Conservation (phyloP, 2,329 filamentous ascomycete species). For the Metarhizium rileyi region DNA sequence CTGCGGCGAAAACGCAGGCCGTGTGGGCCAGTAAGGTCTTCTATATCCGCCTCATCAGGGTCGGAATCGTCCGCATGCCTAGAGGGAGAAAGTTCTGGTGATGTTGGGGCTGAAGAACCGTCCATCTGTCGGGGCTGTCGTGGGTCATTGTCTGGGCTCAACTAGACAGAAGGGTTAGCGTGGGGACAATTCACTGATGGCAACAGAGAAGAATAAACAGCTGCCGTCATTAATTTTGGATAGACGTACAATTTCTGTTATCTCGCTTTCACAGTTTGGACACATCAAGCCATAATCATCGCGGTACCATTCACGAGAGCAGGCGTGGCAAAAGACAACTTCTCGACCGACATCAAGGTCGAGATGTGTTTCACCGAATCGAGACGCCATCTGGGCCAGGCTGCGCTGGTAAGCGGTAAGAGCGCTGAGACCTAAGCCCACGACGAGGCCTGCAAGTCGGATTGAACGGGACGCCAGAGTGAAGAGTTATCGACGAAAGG, state of each 20-base stretch:
- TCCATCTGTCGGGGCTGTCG: constrained; percentile 43
- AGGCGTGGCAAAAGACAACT: constrained; percentile 79
- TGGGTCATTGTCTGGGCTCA: constrained; percentile 52
- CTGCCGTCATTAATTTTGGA: not conserved
- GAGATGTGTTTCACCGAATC: constrained; percentile 28
- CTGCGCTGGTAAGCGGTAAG: constrained; percentile 43
- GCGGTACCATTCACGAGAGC: constrained; percentile 70
- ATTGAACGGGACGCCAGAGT: constrained; percentile 48
- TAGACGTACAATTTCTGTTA: constrained; percentile 71
- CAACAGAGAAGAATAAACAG: not conserved
- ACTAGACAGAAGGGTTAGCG: constrained; percentile 25
- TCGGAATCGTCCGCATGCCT: constrained; percentile 37
- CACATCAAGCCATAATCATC: constrained; percentile 61
- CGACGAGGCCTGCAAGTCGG: constrained; percentile 43
- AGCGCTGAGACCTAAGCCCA: constrained; percentile 50
- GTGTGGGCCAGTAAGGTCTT: constrained; percentile 37
- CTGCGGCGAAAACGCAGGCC: constrained; percentile 31
- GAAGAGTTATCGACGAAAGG: constrained; percentile 9
- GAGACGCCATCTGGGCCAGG: constrained; percentile 32
- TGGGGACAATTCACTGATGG: not conserved
- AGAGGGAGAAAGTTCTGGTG: constrained; percentile 18
- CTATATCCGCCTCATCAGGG: constrained; percentile 49
- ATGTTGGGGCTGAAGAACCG: constrained; percentile 19
- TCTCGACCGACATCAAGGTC: constrained; percentile 48
- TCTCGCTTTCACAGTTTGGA: constrained; percentile 66